Percentiles rank a stretch among this genome's conserved stretches.
Evolutionary conservation across 2,329 filamentous ascomycete species (phyloP).

Genomic region (Xylaria sp.): DNA sequence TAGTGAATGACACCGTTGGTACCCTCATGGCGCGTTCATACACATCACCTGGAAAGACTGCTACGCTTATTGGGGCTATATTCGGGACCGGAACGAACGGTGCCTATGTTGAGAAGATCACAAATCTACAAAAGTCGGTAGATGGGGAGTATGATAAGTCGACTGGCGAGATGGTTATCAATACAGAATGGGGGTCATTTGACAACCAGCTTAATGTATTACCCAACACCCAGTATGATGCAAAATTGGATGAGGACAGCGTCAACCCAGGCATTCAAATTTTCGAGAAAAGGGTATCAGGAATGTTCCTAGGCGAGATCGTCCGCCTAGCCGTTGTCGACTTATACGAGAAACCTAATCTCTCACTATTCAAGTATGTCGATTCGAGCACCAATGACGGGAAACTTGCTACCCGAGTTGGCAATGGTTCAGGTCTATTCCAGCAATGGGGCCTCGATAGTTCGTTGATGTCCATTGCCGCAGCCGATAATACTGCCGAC

Average conservation of each 20-base stretch:
- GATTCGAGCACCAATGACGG: slow-evolving; percentile 77
- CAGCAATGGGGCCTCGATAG: slow-evolving; percentile 92
- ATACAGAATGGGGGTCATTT: slow-evolving; percentile 98
- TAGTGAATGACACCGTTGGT: slow-evolving; percentile 97
- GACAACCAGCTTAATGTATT: slow-evolving; percentile 92
- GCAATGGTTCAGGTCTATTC: slow-evolving; percentile 73
- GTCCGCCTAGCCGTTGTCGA: slow-evolving; percentile 79
- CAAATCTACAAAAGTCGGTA: slow-evolving; percentile 82
- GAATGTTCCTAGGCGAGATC: slow-evolving; percentile 98
- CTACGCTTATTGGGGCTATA: slow-evolving; percentile 92
- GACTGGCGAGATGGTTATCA: slow-evolving; percentile 96
- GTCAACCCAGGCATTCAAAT: slow-evolving; percentile 96
- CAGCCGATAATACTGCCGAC: slow-evolving; percentile 79
- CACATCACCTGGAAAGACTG: slow-evolving; percentile 86
- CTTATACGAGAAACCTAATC: slow-evolving; percentile 73
- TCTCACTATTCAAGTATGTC: slow-evolving; percentile 79
- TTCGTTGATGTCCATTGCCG: slow-evolving; percentile 86
- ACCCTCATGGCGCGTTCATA: slow-evolving; percentile 98
- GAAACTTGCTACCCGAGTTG: slow-evolving; percentile 75
- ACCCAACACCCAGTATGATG: slow-evolving; percentile 86
- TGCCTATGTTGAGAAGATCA: slow-evolving; percentile 92
- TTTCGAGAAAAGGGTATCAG: slow-evolving; percentile 98
- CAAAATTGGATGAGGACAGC: slow-evolving; percentile 78
- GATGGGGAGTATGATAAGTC: slow-evolving; percentile 77
- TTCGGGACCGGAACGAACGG: slow-evolving; percentile 98